Base-by-base conservation (phyloP, 306 rosid species). In the Lithocarpus polystachyus region DNA sequence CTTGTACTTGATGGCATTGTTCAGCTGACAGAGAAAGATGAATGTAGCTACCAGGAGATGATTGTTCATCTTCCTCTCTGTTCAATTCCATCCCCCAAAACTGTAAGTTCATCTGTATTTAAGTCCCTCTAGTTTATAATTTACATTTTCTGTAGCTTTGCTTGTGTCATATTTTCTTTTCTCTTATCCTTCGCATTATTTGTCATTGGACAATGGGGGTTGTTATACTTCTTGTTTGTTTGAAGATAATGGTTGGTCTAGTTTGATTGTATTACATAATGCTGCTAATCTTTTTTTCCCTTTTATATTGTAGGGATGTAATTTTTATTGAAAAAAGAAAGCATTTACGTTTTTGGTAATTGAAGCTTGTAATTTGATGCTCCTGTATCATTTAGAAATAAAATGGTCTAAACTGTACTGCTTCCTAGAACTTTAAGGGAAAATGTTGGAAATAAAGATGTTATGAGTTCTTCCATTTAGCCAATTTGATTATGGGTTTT, bases 1-100 rank as follows among this genome's bases (percentile, higher is more conserved):
- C 99, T 95, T 69, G 99, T 91, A 65, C 99, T 95, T 79, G 99
- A 95, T 87, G 99, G 98, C 76, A 93, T 95, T 82, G 89, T 95
- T 82, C 99, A 95, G 82, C 87, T 95, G 84, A 95, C 94, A 52
- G 98, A 95, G 90, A 93, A 87, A 83, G 99, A 95, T 77, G 99
- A 95, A 91, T 95, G 98, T 57, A 98, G 98, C 64, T 95, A 95
- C 88, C 99, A 95, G 92, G 99, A 95, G 87, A 95, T 95, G 99
- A 95, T 95, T 67, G 83, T 96, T 51, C 99, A 91, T 86, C 97
- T 95, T 68, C 99, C 99, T 67, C 99, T 95, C 56, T 95, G 99
- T 81, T 95, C 99, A 9, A 91, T 95, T 87, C 86, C 83, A 64
- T 85, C 92, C 61, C 99, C 99, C 0, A 91, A 89, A 88, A 84